phyloP scores from a whole-genome alignment of 2,329 filamentous ascomycete genomes.

The Dothideomycetes sp. region DNA sequence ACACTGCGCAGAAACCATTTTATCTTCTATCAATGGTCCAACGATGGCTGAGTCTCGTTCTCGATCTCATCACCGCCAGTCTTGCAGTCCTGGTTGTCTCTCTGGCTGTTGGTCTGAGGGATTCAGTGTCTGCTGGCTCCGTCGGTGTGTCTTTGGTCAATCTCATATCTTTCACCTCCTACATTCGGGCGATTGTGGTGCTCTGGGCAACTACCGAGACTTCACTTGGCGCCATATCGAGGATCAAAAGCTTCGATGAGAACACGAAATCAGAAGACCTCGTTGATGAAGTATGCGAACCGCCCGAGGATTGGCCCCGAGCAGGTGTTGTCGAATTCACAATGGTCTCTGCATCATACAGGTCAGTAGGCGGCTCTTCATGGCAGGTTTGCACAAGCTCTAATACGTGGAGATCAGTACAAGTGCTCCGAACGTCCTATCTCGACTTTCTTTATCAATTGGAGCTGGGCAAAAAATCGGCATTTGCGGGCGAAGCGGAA shows the following conservation, averaged over 20 bases:
- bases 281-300: constrained; percentile 38
- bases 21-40: constrained; percentile 36
- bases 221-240: constrained; percentile 43
- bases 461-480: constrained; percentile 34
- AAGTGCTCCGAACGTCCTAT: no score
- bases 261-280: background rate
- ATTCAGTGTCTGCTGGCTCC: constrained; percentile 19
- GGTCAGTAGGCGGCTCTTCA: no score
- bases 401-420: no score
- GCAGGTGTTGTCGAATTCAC: no score
- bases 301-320: constrained; percentile 56
- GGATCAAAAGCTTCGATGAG: constrained; percentile 14
- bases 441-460: constrained; percentile 43
- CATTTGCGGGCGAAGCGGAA: constrained; percentile 44
- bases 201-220: constrained; percentile 50
- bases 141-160: constrained; percentile 44
- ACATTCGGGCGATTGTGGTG: constrained; percentile 36
- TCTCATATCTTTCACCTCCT: constrained; percentile 41
- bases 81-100: constrained; percentile 17
- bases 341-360: no score
- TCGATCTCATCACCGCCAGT: constrained; percentile 29
- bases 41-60: constrained; percentile 30
- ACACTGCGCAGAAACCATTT: constrained; percentile 31
- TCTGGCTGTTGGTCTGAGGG: constrained; percentile 32
- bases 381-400: no score